A percentile compares a stretch with the other conserved stretches of the same genome.
Evolutionary conservation across 2,329 filamentous ascomycete genomes (phyloP).

Genomic region (Aureobasidium lini): DNA sequence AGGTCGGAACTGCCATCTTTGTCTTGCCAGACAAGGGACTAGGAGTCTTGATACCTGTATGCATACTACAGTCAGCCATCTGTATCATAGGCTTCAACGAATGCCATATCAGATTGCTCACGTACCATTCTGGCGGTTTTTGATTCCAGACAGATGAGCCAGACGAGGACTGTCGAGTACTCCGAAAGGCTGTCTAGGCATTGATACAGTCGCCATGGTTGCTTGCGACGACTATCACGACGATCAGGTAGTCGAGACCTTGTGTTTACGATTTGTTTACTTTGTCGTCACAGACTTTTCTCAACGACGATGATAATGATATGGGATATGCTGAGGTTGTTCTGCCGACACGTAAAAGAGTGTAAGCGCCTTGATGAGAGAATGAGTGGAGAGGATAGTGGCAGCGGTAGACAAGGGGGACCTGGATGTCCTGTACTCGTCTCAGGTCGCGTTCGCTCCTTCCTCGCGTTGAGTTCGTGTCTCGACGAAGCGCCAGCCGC

Average conservation of each 20-base stretch:
- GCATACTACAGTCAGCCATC: conserved; percentile 6
- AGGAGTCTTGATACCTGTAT: conserved; percentile 16
- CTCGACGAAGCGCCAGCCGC: neutral
- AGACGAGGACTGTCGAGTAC: conserved; percentile 62
- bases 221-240: neutral
- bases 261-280: conserved; percentile 9
- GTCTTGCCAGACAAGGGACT: conserved; percentile 23
- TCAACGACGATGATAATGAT: conserved; percentile 8
- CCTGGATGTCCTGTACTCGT: conserved; percentile 1
- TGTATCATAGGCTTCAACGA: conserved; percentile 15
- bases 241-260: neutral
- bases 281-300: neutral
- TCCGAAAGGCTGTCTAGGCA: conserved; percentile 63
- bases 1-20: conserved; percentile 19
- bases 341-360: neutral
- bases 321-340: neutral
- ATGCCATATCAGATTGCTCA: conserved; percentile 8
- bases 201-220: conserved; percentile 26
- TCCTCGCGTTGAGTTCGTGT: conserved; percentile 3
- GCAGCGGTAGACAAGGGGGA: conserved; percentile 4
- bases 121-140: conserved; percentile 64
- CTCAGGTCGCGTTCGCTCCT: conserved; percentile 9
- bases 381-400: neutral
- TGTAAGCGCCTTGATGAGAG: conserved; percentile 7
- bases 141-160: conserved; percentile 64